phyloP scores from a whole-genome alignment of 345 rosid species.

The Carallia brachiata region DNA sequence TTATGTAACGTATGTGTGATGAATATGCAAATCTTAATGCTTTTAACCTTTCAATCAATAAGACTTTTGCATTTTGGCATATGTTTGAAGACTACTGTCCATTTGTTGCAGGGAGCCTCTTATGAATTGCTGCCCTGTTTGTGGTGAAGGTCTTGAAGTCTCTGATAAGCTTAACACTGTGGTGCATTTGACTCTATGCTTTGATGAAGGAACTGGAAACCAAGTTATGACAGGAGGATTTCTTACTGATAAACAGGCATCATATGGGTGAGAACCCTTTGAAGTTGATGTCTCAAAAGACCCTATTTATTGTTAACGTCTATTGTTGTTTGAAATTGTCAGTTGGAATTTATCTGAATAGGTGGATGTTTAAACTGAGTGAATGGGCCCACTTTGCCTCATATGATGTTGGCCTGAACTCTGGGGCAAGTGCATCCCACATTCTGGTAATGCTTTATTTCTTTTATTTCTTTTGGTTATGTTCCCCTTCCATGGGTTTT shows the following conservation, averaged over 20 bases:
- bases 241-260: constrained; percentile 89
- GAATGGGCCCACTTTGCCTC: constrained; percentile 92
- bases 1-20: not conserved
- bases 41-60: not conserved
- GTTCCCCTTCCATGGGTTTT: not conserved
- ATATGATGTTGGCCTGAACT: constrained; percentile 81
- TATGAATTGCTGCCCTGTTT: constrained; percentile 79
- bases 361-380: constrained; percentile 95
- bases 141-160: constrained; percentile 71
- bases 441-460: constrained; percentile 57
- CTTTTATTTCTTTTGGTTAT: not conserved
- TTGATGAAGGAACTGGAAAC: constrained; percentile 95
- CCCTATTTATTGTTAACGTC: not conserved
- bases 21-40: not conserved
- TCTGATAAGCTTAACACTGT: constrained; percentile 74
- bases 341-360: constrained; percentile 22
- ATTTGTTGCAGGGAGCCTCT: constrained; percentile 63
- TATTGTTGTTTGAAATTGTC: not conserved
- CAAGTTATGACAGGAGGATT: constrained; percentile 94
- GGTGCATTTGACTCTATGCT: constrained; percentile 90
- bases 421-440: constrained; percentile 89
- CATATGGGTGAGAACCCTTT: constrained; percentile 65
- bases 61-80: not conserved
- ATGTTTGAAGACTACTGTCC: not conserved
- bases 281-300: not conserved